phyloP scores from a whole-genome alignment of 768 basidiomycete species.

The Tephrocybe sp. region DNA sequence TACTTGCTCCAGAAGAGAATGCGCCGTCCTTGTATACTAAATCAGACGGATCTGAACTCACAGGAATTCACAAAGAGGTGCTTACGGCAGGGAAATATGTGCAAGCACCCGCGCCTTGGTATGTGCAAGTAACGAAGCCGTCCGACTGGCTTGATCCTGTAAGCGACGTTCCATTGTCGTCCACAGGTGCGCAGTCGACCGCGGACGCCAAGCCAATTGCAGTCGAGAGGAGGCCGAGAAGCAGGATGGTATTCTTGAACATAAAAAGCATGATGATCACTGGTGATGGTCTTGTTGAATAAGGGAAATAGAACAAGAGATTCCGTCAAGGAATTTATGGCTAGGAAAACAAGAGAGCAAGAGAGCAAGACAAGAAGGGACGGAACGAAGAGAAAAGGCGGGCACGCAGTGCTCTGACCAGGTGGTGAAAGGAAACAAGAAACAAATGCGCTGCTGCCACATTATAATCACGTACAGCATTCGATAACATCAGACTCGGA shows the following conservation, averaged over 20 bases:
- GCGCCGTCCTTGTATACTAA: not conserved
- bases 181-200: conserved; percentile 12
- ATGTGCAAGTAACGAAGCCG: conserved; percentile 15
- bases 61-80: not conserved
- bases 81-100: conserved; percentile 13
- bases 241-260: conserved; percentile 1
- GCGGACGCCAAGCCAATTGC: not conserved
- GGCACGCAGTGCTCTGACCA: conserved; percentile 9
- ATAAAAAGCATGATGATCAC: not conserved
- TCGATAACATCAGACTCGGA: not conserved
- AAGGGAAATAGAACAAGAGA: not conserved
- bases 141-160: conserved; percentile 2
- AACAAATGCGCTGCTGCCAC: not conserved
- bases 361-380: not conserved
- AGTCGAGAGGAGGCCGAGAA: not conserved
- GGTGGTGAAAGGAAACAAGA: conserved; percentile 1
- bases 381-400: not conserved
- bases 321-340: conserved; percentile 12
- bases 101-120: conserved; percentile 16
- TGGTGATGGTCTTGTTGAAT: not conserved
- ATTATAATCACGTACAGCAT: not conserved
- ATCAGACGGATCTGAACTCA: not conserved
- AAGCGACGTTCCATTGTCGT: conserved; percentile 15
- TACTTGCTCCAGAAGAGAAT: conserved; percentile 4
- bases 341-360: not conserved